Evolutionary conservation across 768 basidiomycete genomes (phyloP).

Genomic region (Tulasnella sp.): DNA sequence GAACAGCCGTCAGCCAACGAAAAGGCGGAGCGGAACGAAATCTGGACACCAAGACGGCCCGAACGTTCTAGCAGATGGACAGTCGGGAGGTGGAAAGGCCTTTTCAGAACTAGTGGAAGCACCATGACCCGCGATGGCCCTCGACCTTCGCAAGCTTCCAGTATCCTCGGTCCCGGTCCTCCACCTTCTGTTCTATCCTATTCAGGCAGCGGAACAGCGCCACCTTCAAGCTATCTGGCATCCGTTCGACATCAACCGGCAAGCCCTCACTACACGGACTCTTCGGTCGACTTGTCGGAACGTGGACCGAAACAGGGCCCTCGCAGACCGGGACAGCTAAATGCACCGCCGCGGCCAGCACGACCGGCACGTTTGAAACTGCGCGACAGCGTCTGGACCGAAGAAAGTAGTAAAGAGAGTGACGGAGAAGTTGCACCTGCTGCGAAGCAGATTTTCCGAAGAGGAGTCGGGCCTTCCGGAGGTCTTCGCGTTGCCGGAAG

Average conservation of each 20-base stretch:
- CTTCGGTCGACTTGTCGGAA: neutral
- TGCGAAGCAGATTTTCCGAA: neutral
- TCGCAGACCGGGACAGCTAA: neutral
- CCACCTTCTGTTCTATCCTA: neutral
- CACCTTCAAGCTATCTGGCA: neutral
- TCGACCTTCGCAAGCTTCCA: neutral
- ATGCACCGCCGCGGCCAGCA: neutral
- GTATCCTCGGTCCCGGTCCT: neutral
- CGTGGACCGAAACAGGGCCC: neutral
- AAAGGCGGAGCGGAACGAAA: neutral
- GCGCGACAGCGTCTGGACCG: neutral
- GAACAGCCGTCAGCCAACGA: neutral
- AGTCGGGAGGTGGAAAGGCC: too few species aligned
- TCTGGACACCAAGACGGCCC: neutral
- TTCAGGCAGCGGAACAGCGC: constrained; percentile 3
- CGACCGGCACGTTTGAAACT: neutral
- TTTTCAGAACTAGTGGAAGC: constrained; percentile 9
- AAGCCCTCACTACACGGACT: constrained; percentile 12
- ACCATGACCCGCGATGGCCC: neutral
- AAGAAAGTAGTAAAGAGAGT: neutral
- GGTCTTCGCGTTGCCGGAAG: constrained; percentile 4
- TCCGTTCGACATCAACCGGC: neutral
- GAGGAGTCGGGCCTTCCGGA: neutral
- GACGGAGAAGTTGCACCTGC: neutral
- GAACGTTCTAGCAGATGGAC: neutral